Percentiles rank a stretch among this genome's conserved stretches.
Conservation (phyloP, 805 yeast genomes). For the Isabelozyma gotoi region DNA sequence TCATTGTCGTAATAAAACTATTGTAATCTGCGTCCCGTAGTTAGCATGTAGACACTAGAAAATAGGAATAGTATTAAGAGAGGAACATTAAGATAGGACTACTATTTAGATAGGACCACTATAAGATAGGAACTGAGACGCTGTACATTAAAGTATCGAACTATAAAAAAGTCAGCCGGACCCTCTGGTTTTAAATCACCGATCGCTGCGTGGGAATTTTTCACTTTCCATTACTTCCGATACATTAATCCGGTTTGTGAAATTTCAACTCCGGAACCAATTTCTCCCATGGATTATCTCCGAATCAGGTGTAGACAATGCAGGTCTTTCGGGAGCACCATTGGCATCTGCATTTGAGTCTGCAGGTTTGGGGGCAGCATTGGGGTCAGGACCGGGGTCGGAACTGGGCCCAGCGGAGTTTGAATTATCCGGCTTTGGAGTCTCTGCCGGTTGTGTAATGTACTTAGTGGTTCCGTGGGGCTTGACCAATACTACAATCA, state of each 20-base stretch:
- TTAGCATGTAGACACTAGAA: neutral
- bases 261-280: too few species aligned
- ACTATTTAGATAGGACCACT: too few species aligned
- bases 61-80: too few species aligned
- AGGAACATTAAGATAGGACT: too few species aligned
- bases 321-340: slow-evolving; percentile 1
- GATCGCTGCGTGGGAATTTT: too few species aligned
- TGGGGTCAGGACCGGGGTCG: neutral
- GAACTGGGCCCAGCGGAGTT: neutral
- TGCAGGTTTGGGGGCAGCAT: neutral
- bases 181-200: too few species aligned
- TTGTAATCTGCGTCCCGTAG: neutral
- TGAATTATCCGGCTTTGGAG: slow-evolving; percentile 5
- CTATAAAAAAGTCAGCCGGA: too few species aligned
- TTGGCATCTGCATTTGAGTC: too few species aligned
- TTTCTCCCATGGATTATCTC: neutral
- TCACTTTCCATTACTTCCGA: too few species aligned
- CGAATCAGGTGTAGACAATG: neutral
- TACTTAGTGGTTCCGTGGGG: slow-evolving; percentile 42
- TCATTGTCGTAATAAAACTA: neutral
- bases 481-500: slow-evolving; percentile 69
- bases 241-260: too few species aligned
- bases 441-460: slow-evolving; percentile 12
- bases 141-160: too few species aligned
- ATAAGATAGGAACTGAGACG: too few species aligned